These are phyloP conservation scores for Gracilaria caudata DNA, from an alignment of 23 red algal species.

Conservation along the genomic window DNA sequence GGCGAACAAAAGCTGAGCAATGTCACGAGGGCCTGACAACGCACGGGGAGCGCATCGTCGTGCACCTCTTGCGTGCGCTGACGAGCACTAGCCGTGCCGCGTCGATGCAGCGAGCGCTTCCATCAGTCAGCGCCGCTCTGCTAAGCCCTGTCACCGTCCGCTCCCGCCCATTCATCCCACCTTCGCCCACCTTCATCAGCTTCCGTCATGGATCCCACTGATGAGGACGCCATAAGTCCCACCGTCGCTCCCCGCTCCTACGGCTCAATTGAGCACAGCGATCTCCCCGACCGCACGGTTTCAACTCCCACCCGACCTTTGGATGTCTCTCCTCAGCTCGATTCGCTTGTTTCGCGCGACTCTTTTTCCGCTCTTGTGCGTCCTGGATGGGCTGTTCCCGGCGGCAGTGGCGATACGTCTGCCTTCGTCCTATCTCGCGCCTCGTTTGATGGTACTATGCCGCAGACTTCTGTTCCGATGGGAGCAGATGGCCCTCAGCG, in stretches of 20 bases:
- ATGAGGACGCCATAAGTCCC: constrained; percentile 4
- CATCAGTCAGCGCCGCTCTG: neutral
- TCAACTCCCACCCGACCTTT: neutral
- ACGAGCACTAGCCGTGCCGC: neutral
- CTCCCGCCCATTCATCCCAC: neutral
- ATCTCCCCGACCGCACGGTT: constrained; percentile 15
- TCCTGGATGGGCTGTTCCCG: constrained; percentile 19
- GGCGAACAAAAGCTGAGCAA: neutral
- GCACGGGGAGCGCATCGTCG: neutral
- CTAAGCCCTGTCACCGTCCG: neutral
- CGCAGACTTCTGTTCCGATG: constrained; percentile 2
- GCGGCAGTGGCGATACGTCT: constrained; percentile 20
- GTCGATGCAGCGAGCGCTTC: neutral
- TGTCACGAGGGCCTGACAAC: constrained; percentile 25
- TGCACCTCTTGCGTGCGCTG: neutral
- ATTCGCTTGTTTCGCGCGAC: neutral
- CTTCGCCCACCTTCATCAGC: neutral
- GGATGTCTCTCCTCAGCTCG: neutral
- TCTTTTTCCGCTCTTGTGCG: constrained; percentile 19
- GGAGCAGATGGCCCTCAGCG: neutral
- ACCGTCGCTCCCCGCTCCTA: neutral
- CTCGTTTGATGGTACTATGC: constrained; percentile 8
- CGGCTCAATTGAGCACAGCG: constrained; percentile 6
- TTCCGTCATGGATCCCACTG: constrained; percentile 2
- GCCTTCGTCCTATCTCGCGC: constrained; percentile 17